These are phyloP conservation scores for Comarum palustre DNA, from an alignment of 306 rosid genomes.

Conservation along the genomic window DNA sequence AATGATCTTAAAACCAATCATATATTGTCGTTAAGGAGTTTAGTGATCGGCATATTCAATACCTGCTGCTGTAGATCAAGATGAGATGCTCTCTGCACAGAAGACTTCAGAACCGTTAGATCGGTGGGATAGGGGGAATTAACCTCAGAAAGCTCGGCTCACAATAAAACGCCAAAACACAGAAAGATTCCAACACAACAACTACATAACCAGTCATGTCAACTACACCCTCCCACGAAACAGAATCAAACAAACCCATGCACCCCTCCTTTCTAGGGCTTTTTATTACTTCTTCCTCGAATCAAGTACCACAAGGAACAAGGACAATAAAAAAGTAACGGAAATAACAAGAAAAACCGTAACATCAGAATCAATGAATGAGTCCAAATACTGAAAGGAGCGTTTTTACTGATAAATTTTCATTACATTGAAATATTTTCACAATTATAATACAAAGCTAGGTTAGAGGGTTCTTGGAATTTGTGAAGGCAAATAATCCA, in stretches of 20 bases:
- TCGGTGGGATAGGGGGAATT: slow-evolving; percentile 14
- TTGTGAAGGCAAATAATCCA: slow-evolving; percentile 40
- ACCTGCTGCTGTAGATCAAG: not conserved
- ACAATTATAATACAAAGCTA: slow-evolving; percentile 15
- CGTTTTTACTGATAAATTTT: not conserved
- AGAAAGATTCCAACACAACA: slow-evolving; percentile 42
- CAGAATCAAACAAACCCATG: slow-evolving; percentile 28
- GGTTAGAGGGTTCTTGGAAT: slow-evolving; percentile 43
- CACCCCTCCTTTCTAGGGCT: not conserved
- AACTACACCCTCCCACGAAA: slow-evolving; percentile 13
- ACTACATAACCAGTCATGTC: slow-evolving; percentile 43
- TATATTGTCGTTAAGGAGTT: not conserved
- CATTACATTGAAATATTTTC: slow-evolving; percentile 2
- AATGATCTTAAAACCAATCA: not conserved
- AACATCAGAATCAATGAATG: slow-evolving; percentile 32
- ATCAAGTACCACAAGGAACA: not conserved
- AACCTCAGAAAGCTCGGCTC: slow-evolving; percentile 11
- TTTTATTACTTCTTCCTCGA: slow-evolving; percentile 22
- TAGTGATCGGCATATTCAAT: not conserved
- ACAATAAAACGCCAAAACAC: slow-evolving; percentile 30
- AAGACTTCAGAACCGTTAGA: slow-evolving; percentile 10
- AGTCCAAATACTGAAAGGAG: not conserved
- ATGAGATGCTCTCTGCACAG: slow-evolving; percentile 7
- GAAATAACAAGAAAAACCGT: slow-evolving; percentile 59
- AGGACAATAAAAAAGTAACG: slow-evolving; percentile 28